Percentiles rank a stretch among this genome's conserved stretches.
These are phyloP conservation scores for Eimeria necatrix DNA, from an alignment of 169 alveolate species.

Conservation along the genomic window DNA sequence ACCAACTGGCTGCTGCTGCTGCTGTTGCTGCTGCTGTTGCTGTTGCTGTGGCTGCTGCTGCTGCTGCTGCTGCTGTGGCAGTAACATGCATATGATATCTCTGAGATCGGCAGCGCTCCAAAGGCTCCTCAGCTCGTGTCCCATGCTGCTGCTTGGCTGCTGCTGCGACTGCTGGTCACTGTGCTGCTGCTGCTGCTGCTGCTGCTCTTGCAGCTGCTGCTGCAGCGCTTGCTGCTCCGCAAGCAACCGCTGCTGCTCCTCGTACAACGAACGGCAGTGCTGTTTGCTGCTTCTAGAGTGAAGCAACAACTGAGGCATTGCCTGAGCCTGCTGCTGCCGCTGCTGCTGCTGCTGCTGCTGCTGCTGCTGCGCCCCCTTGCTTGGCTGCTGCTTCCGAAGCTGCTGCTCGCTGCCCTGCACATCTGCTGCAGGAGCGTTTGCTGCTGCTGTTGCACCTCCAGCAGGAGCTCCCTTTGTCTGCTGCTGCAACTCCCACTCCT, in stretches of 20 bases:
- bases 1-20: too few species aligned
- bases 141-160: background rate
- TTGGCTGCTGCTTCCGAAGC: background rate
- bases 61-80: conserved; percentile 33
- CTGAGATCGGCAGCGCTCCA: conserved; percentile 7
- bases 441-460: background rate
- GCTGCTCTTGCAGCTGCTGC: conserved; percentile 32
- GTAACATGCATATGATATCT: background rate
- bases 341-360: conserved; percentile 32
- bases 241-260: conserved; percentile 47
- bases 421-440: conserved; percentile 15
- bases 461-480: background rate
- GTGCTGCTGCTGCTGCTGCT: conserved; percentile 1
- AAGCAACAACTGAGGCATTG: background rate
- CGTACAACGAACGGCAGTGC: conserved; percentile 20
- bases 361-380: conserved; percentile 28
- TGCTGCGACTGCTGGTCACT: background rate
- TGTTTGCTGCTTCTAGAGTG: conserved; percentile 14
- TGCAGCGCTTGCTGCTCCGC: conserved; percentile 44
- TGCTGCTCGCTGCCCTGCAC: background rate
- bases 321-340: conserved; percentile 32
- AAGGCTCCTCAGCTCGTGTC: background rate
- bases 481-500: background rate
- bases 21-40: background rate
- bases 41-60: background rate